Percentiles rank a stretch among this genome's conserved stretches.
These are phyloP conservation scores for Cicer pinnatifidum DNA, from an alignment of 306 rosid species.

Conservation along the genomic window DNA sequence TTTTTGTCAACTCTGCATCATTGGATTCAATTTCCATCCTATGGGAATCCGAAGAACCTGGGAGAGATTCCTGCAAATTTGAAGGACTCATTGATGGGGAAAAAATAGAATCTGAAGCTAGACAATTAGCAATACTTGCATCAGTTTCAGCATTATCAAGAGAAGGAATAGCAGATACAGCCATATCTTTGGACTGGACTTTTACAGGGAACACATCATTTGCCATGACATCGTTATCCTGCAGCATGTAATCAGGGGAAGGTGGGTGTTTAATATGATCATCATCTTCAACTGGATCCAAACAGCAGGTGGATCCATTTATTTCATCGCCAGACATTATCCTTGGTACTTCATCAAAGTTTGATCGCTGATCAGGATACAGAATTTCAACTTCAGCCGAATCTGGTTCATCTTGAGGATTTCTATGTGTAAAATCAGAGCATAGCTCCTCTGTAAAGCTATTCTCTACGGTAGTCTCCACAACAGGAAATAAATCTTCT, in stretches of 20 bases:
- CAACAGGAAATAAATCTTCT: conserved; percentile 49
- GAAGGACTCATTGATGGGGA: conserved; percentile 49
- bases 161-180: conserved; percentile 34
- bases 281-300: conserved; percentile 46
- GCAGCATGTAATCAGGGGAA: conserved; percentile 40
- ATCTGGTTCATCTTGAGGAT: conserved; percentile 51
- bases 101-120: conserved; percentile 43
- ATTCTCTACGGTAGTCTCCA: conserved; percentile 42
- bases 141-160: conserved; percentile 37
- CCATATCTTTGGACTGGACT: conserved; percentile 41
- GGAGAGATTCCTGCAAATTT: conserved; percentile 46
- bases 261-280: conserved; percentile 46
- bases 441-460: conserved; percentile 45
- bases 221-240: conserved; percentile 41
- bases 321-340: conserved; percentile 49
- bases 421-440: conserved; percentile 42
- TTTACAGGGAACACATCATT: conserved; percentile 42
- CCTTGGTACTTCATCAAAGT: conserved; percentile 48
- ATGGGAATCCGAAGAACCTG: conserved; percentile 42
- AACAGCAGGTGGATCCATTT: conserved; percentile 45
- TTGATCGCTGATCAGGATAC: conserved; percentile 40
- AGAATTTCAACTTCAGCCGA: conserved; percentile 45
- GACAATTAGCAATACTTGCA: conserved; percentile 38
- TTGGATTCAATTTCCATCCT: conserved; percentile 46
- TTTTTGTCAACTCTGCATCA: conserved; percentile 48